Percentiles rank a stretch among this genome's conserved stretches.
Conservation (phyloP, 140 eudicot genomes). For the Eryngium alpinum region DNA sequence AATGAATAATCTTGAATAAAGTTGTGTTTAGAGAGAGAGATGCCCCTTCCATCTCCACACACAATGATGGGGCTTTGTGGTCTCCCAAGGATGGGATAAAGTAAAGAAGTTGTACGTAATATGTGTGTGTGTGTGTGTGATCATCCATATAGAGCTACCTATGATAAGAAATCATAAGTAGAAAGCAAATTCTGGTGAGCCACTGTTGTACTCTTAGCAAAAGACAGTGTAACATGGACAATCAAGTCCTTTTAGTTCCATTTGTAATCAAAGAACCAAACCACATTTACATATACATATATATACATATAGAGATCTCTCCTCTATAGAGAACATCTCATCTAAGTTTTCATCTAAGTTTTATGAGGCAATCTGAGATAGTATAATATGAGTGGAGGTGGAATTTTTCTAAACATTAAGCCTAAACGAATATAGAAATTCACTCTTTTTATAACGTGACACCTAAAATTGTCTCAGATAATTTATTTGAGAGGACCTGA, state of each 20-base stretch:
- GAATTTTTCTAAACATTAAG: too few species aligned
- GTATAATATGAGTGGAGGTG: too few species aligned
- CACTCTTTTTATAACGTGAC: too few species aligned
- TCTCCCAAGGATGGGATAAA: slow-evolving; percentile 20
- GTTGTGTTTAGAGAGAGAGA: not conserved
- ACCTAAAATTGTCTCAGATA: too few species aligned
- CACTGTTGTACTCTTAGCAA: slow-evolving; percentile 3
- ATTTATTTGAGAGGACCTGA: too few species aligned
- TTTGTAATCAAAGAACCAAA: not conserved
- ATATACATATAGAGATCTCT: too few species aligned
- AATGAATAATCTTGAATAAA: slow-evolving; percentile 4
- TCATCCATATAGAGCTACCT: not conserved
- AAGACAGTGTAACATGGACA: slow-evolving; percentile 10
- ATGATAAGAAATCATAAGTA: slow-evolving; percentile 14
- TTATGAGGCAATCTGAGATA: too few species aligned
- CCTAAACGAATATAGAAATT: too few species aligned
- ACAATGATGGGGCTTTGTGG: slow-evolving; percentile 17
- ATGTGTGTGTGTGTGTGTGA: not conserved
- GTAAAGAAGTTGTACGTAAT: not conserved
- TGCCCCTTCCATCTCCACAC: not conserved
- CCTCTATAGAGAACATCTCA: too few species aligned
- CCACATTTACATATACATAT: not conserved
- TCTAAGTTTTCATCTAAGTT: too few species aligned
- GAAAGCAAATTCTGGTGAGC: slow-evolving; percentile 9
- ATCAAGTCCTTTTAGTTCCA: slow-evolving; percentile 2